Percentiles rank a stretch among this genome's conserved stretches.
Conservation (phyloP, 139 green algal species). For the Dunaliella primolecta region DNA sequence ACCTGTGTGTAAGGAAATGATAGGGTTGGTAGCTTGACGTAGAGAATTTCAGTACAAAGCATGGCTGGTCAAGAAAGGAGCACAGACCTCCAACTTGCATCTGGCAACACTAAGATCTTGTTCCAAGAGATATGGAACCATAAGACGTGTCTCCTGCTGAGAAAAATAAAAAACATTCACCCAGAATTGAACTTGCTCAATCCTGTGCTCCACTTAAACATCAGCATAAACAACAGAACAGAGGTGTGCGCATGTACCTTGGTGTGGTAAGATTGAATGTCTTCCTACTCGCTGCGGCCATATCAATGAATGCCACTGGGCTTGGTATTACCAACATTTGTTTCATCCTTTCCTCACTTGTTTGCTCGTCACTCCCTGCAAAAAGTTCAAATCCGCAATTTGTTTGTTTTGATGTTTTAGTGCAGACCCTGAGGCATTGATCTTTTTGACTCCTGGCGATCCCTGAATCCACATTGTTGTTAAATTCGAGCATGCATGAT, state of each 20-base stretch:
- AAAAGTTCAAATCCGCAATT: too few species aligned
- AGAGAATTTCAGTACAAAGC: background rate
- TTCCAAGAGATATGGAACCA: background rate
- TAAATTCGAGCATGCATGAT: too few species aligned
- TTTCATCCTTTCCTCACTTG: background rate
- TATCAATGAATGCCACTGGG: background rate
- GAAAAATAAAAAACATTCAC: background rate
- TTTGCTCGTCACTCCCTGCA: background rate
- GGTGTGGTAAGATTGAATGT: background rate
- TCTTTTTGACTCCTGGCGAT: too few species aligned
- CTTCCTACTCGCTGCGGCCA: background rate
- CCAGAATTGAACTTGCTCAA: too few species aligned
- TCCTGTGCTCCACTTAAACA: too few species aligned
- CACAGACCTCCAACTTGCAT: background rate
- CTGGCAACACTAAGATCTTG: background rate
- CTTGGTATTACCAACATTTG: background rate
- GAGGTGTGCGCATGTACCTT: background rate
- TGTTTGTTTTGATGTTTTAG: too few species aligned
- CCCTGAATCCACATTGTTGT: too few species aligned
- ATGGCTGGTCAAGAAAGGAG: background rate
- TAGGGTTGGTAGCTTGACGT: too few species aligned
- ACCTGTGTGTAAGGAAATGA: too few species aligned
- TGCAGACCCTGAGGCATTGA: too few species aligned
- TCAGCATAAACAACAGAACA: too few species aligned
- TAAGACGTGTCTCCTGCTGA: background rate